phyloP scores from a whole-genome alignment of 2,329 filamentous ascomycete genomes.

The Aspergillus luchuensis region DNA sequence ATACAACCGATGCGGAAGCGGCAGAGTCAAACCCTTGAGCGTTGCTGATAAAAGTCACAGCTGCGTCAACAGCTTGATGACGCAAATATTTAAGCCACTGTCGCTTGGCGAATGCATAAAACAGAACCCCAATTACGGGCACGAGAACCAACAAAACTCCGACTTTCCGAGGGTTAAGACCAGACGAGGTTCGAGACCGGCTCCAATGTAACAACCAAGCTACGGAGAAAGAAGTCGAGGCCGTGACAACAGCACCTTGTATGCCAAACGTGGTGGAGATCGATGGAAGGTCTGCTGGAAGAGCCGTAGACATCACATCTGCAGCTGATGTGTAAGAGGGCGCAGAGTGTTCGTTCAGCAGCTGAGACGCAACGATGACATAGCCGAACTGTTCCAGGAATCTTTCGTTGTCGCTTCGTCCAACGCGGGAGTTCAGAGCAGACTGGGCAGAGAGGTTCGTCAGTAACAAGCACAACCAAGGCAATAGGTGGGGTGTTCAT shows the following conservation, averaged over 20 bases:
- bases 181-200: conserved; percentile 57
- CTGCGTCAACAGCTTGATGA: conserved; percentile 70
- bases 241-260: conserved; percentile 67
- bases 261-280: conserved; percentile 56
- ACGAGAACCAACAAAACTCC: conserved; percentile 49
- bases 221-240: conserved; percentile 61
- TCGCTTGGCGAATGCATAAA: conserved; percentile 72
- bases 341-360: conserved; percentile 66
- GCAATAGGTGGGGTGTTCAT: conserved; percentile 21
- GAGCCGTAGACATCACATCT: conserved; percentile 35
- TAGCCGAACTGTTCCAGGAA: conserved; percentile 94
- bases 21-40: conserved; percentile 81
- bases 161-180: conserved; percentile 45
- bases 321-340: conserved; percentile 44
- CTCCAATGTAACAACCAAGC: conserved; percentile 73
- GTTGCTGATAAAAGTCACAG: conserved; percentile 68
- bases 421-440: conserved; percentile 53
- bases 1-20: conserved; percentile 71
- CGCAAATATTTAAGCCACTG: conserved; percentile 81
- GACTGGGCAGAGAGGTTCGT: conserved; percentile 26
- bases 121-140: conserved; percentile 56
- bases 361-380: conserved; percentile 86
- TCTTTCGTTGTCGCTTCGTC: conserved; percentile 75
- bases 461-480: neutral
- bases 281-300: conserved; percentile 34